A percentile compares a stretch with the other conserved stretches of the same genome.
Conservation (phyloP, 805 yeast species). For the Monosporozyma aquatica region DNA sequence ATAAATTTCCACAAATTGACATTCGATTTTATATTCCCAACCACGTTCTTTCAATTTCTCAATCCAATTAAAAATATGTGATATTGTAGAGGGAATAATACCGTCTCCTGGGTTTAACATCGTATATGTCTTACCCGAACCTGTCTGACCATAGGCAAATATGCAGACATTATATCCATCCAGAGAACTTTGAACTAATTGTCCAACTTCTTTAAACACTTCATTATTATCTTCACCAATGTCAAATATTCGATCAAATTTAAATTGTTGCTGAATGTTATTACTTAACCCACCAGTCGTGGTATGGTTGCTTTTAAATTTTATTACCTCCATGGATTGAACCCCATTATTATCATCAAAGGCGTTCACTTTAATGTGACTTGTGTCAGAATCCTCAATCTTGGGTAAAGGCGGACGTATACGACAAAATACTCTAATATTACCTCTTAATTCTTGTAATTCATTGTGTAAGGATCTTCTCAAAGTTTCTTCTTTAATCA, state of each 20-base stretch:
- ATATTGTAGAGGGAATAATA: slow-evolving; percentile 68
- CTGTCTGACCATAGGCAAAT: slow-evolving; percentile 96
- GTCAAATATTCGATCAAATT: slow-evolving; percentile 72
- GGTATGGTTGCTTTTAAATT: slow-evolving; percentile 2
- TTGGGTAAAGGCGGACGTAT: slow-evolving; percentile 49
- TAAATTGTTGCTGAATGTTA: slow-evolving; percentile 33
- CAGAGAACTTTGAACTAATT: slow-evolving; percentile 71
- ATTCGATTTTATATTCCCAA: slow-evolving; percentile 53
- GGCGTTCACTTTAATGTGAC: slow-evolving; percentile 26
- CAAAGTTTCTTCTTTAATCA: slow-evolving; percentile 42
- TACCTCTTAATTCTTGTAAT: slow-evolving; percentile 83
- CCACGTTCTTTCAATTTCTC: slow-evolving; percentile 41
- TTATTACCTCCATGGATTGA: slow-evolving; percentile 19
- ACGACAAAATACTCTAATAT: slow-evolving; percentile 84
- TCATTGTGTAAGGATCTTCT: slow-evolving; percentile 61
- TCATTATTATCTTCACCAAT: slow-evolving; percentile 44
- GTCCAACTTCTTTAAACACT: slow-evolving; percentile 78
- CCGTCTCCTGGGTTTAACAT: slow-evolving; percentile 72
- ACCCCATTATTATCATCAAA: slow-evolving; percentile 25
- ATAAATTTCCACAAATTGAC: slow-evolving; percentile 83
- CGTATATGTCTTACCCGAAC: slow-evolving; percentile 88
- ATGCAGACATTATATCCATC: slow-evolving; percentile 91
- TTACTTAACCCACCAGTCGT: neutral
- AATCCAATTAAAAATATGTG: slow-evolving; percentile 56
- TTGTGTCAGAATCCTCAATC: slow-evolving; percentile 15